A percentile compares a stretch with the other conserved stretches of the same genome.
Conservation (phyloP, 192 early-diverging fungal species). For the Podochytrium sp. region DNA sequence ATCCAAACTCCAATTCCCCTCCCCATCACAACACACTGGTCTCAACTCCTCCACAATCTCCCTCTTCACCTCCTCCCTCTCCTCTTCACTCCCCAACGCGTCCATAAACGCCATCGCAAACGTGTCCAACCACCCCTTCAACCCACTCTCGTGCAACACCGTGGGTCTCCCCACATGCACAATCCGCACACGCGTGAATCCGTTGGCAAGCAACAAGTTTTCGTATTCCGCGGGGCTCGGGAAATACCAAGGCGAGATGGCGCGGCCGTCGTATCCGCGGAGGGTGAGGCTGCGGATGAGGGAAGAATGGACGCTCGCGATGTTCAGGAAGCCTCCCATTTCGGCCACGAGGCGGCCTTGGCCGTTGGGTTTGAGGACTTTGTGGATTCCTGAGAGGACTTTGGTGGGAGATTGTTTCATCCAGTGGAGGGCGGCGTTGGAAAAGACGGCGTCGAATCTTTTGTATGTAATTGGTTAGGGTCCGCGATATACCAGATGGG, state of each 20-base stretch:
- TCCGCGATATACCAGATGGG: not conserved
- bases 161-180: slow-evolving; percentile 60
- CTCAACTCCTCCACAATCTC: slow-evolving; percentile 36
- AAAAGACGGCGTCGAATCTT: slow-evolving; percentile 71
- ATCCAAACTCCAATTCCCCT: slow-evolving; percentile 37
- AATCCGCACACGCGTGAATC: slow-evolving; percentile 52
- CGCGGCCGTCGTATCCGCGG: slow-evolving; percentile 14
- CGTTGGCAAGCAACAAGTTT: slow-evolving; percentile 51
- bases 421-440: slow-evolving; percentile 76
- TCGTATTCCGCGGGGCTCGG: slow-evolving; percentile 47
- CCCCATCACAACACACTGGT: slow-evolving; percentile 37
- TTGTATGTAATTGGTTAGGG: slow-evolving; percentile 1
- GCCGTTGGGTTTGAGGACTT: slow-evolving; percentile 58
- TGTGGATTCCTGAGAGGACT: slow-evolving; percentile 61
- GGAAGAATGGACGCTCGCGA: slow-evolving; percentile 32
- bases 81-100: slow-evolving; percentile 36
- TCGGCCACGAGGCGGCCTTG: slow-evolving; percentile 59
- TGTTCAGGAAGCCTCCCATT: slow-evolving; percentile 57
- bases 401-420: slow-evolving; percentile 63
- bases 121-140: slow-evolving; percentile 68
- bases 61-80: slow-evolving; percentile 14
- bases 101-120: slow-evolving; percentile 68
- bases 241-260: slow-evolving; percentile 39
- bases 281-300: slow-evolving; percentile 28
- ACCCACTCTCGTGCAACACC: slow-evolving; percentile 43